Conservation (phyloP, 352 stramenopile genomes). For the Phytophthora capsici region DNA sequence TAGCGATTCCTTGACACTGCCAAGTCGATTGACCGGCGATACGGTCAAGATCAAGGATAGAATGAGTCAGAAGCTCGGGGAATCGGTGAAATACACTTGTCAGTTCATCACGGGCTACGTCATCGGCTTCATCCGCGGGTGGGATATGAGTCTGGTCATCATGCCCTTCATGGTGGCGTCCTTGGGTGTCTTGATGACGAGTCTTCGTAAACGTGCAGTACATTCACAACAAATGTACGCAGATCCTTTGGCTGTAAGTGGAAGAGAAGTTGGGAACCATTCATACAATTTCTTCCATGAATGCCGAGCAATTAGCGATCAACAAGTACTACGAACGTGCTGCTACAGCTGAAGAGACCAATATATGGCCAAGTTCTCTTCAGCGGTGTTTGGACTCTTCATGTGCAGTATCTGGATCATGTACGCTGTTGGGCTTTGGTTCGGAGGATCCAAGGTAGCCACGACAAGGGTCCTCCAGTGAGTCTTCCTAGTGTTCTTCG, state of each 20-base stretch:
- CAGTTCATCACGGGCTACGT: constrained; percentile 42
- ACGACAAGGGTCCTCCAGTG: constrained; percentile 19
- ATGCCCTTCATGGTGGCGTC: constrained; percentile 40
- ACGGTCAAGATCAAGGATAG: constrained; percentile 56
- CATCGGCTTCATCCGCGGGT: too few relatives aligned
- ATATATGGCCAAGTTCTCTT: constrained; percentile 36
- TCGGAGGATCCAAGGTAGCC: constrained; percentile 33
- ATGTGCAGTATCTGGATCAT: constrained; percentile 61
- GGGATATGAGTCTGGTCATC: constrained; percentile 48
- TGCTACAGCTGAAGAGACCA: background rate
- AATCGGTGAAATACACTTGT: constrained; percentile 36
- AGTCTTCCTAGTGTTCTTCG: constrained; percentile 66
- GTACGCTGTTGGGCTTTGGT: constrained; percentile 59
- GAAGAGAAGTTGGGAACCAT: constrained; percentile 53
- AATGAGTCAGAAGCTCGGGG: constrained; percentile 48
- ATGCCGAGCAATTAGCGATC: constrained; percentile 42
- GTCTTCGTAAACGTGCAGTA: constrained; percentile 23
- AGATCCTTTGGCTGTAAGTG: constrained; percentile 44
- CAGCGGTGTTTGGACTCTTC: constrained; percentile 37
- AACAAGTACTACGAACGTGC: constrained; percentile 28
- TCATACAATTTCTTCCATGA: constrained; percentile 50
- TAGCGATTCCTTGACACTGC: constrained; percentile 37
- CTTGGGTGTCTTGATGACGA: constrained; percentile 44
- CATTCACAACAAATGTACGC: constrained; percentile 44
- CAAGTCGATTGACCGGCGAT: too few relatives aligned